Base-by-base conservation (phyloP, 2,329 filamentous ascomycete genomes). In the Nannizziopsis barbatae region DNA sequence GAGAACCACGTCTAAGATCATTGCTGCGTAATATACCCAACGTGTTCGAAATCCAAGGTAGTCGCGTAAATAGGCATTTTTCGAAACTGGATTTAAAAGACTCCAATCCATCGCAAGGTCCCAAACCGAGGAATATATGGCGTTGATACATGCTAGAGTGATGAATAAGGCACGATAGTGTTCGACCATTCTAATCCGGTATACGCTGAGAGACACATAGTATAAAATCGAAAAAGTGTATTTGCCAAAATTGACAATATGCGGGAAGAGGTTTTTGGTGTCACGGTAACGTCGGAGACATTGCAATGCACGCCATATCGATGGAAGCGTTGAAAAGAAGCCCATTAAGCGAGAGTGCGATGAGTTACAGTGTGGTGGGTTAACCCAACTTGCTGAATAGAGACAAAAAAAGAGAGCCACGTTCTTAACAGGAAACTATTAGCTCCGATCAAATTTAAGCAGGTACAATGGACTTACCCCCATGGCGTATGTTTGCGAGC, bases 81-180 rank as follows among this genome's bases (percentile, higher is more conserved):
- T 76, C 0, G 85, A 78, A 48, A 82, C 79, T 0, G 83, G 75
- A 57, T 95, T 88, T 2, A 90, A 75, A n/a, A 95, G 74, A 50
- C 84, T 92, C 75, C 92, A 96, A 65, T 98, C 92, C 85, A 96
- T 95, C 55, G 87, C 80, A 1, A 98, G 70, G 62, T 98, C 92
- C 92, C 92, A 98, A 37, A 95, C 76, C 8, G 82, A 87, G 57
- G 77, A 82, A 65, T 95, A 96, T 22, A 93, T 66, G 39, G 81
- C 77, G 62, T 95, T 98, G 55, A 94, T 66, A n/a, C 75, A 73
- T 0, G 87, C 86, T 57, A 89, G 87, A 0, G 79, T 75, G 52
- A 94, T 83, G 63, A 94, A 96, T 1, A 87, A 63, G 0, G 80
- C 84, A 51, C 73, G 71, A 36, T 86, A 73, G 1, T 67, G 63